These are phyloP conservation scores for Skeletonema tropicum DNA, from an alignment of 108 stramenopile genomes.

Conservation along the genomic window DNA sequence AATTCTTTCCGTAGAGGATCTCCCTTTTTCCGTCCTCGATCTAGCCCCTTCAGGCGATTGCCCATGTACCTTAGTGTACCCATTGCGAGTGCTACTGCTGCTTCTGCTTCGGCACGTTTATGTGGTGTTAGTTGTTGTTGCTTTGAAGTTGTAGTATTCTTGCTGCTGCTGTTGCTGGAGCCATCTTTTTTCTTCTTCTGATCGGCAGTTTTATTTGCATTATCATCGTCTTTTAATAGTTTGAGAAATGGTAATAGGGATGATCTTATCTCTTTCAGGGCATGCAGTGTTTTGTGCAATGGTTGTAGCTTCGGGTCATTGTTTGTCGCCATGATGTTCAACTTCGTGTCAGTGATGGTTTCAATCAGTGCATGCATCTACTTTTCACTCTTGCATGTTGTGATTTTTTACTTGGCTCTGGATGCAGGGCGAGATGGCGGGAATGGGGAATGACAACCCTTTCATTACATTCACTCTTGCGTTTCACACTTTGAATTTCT, in stretches of 20 bases:
- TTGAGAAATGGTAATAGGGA: conserved; percentile 36
- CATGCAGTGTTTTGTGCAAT: conserved; percentile 37
- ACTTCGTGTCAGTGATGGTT: neutral
- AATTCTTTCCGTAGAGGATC: conserved; percentile 76
- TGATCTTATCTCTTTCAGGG: conserved; percentile 38
- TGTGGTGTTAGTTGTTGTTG: conserved; percentile 10
- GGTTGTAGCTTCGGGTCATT: conserved; percentile 23
- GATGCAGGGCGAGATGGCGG: too few relatives aligned
- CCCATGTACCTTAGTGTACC: conserved; percentile 88
- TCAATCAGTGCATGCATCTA: too few relatives aligned
- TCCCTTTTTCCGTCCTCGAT: conserved; percentile 60
- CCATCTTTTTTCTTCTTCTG: conserved; percentile 2
- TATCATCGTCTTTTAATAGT: conserved; percentile 22
- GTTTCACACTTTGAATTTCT: too few relatives aligned
- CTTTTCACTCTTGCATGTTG: too few relatives aligned
- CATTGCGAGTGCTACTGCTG: conserved; percentile 71
- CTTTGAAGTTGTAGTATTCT: neutral
- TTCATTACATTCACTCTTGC: too few relatives aligned
- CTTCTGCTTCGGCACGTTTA: conserved; percentile 48
- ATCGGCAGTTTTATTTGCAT: neutral
- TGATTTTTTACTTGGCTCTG: too few relatives aligned
- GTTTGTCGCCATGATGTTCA: neutral
- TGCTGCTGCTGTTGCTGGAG: neutral
- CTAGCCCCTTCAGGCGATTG: conserved; percentile 64
- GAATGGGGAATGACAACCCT: too few relatives aligned